Conservation (phyloP, 192 early-diverging fungal species). For the Coemansia sp. region DNA sequence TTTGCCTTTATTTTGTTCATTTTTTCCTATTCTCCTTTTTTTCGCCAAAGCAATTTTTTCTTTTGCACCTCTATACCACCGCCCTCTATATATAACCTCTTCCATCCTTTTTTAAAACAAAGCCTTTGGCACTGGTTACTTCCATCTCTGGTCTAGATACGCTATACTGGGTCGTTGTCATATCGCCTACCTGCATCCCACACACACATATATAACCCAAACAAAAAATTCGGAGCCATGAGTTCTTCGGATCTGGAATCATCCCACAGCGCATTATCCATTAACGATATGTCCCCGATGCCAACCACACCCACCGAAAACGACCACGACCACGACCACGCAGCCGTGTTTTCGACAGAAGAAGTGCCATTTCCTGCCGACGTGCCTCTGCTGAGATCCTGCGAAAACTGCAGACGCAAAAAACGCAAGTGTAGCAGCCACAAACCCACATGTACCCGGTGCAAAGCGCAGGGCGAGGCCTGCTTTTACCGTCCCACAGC, state of each 20-base stretch:
- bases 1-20: not conserved
- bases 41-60: not conserved
- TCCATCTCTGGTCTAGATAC: no score
- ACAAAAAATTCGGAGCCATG: not conserved
- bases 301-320: slow-evolving; percentile 1
- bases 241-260: not conserved
- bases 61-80: not conserved
- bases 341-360: not conserved
- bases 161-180: not conserved
- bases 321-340: not conserved
- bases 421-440: slow-evolving; percentile 54
- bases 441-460: slow-evolving; percentile 38
- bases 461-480: slow-evolving; percentile 31
- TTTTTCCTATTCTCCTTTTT: not conserved
- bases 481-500: slow-evolving; percentile 46
- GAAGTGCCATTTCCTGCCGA: slow-evolving; percentile 13
- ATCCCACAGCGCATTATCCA: not conserved
- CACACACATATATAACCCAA: not conserved
- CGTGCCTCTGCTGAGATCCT: slow-evolving; percentile 43
- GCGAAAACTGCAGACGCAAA: slow-evolving; percentile 50
- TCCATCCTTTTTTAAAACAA: no score
- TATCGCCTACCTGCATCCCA: not conserved
- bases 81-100: no score
- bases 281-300: not conserved
- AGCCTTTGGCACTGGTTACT: no score